phyloP scores from a whole-genome alignment of 2,329 filamentous ascomycete species.

The Plectosphaerella sp. region DNA sequence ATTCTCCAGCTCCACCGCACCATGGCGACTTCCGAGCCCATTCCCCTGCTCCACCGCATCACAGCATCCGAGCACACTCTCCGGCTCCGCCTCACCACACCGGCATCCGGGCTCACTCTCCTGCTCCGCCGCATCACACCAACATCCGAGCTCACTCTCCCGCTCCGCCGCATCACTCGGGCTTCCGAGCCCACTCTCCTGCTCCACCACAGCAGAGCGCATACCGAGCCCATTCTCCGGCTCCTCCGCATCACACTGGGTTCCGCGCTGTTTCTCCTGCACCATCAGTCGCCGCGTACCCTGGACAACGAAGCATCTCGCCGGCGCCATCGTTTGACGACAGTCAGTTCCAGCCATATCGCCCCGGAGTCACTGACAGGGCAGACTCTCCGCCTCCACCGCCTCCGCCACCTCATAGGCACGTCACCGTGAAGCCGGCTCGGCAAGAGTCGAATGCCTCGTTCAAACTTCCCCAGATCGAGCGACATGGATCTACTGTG shows the following conservation, averaged over 20 bases:
- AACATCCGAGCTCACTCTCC: conserved; percentile 32
- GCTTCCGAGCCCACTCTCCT: conserved; percentile 18
- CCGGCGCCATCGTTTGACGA: background rate
- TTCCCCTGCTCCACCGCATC: conserved; percentile 26
- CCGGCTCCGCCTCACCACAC: conserved; percentile 26
- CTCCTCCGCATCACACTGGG: conserved; percentile 16
- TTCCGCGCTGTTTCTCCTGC: conserved; percentile 20
- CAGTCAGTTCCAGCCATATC: background rate
- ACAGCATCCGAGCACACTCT: conserved; percentile 23
- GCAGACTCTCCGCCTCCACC: conserved; percentile 69
- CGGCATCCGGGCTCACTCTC: conserved; percentile 18
- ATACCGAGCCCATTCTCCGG: conserved; percentile 33
- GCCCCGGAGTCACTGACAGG: conserved; percentile 18
- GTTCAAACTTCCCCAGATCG: conserved; percentile 13
- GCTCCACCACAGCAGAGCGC: conserved; percentile 9
- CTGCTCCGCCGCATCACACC: conserved; percentile 16
- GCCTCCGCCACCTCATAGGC: conserved; percentile 78
- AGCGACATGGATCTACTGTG: conserved; percentile 34
- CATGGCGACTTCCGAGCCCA: conserved; percentile 25
- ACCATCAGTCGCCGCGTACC: conserved; percentile 1
- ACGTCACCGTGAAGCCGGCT: conserved; percentile 36
- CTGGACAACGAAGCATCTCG: background rate
- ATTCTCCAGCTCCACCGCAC: conserved; percentile 17
- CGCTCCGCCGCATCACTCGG: conserved; percentile 20
- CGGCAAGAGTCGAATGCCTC: conserved; percentile 11